Conservation (phyloP, 1,139 yeast species). For the Yamadazyma diospyri region DNA sequence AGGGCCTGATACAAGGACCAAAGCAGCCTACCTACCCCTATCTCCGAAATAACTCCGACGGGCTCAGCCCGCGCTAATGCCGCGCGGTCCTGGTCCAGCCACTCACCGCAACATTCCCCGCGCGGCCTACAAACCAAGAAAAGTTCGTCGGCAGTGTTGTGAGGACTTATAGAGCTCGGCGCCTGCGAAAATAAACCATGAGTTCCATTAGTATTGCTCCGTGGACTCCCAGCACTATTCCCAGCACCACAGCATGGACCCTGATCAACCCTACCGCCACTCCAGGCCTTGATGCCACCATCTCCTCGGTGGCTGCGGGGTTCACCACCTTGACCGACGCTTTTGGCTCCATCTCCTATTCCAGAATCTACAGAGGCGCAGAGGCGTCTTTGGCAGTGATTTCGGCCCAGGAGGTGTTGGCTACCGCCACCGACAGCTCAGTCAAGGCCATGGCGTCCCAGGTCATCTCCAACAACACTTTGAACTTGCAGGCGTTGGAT, state of each 20-base stretch:
- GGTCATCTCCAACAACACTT: conserved; percentile 29
- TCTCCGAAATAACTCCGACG: no score
- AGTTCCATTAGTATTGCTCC: conserved; percentile 7
- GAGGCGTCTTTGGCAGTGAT: conserved; percentile 36
- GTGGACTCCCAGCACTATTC: conserved; percentile 25
- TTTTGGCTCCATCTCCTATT: conserved; percentile 16
- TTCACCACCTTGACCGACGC: conserved; percentile 13
- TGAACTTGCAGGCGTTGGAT: conserved; percentile 29
- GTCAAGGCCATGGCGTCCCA: conserved; percentile 29
- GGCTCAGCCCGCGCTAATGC: no score
- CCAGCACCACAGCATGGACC: conserved; percentile 18
- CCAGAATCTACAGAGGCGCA: conserved; percentile 30
- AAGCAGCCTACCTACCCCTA: no score
- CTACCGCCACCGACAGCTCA: conserved; percentile 35
- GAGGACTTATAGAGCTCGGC: no score
- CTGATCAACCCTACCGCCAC: conserved; percentile 22
- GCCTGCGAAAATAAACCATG: no score
- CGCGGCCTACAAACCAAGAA: no score
- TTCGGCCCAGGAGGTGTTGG: conserved; percentile 32
- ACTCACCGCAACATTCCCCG: no score
- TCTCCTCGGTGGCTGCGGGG: conserved; percentile 16
- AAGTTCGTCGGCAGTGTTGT: no score
- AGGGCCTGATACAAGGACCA: no score
- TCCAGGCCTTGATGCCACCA: conserved; percentile 15
- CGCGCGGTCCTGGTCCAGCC: no score